phyloP scores from a whole-genome alignment of 106 monocot genomes.

The Gastrodia elata region DNA sequence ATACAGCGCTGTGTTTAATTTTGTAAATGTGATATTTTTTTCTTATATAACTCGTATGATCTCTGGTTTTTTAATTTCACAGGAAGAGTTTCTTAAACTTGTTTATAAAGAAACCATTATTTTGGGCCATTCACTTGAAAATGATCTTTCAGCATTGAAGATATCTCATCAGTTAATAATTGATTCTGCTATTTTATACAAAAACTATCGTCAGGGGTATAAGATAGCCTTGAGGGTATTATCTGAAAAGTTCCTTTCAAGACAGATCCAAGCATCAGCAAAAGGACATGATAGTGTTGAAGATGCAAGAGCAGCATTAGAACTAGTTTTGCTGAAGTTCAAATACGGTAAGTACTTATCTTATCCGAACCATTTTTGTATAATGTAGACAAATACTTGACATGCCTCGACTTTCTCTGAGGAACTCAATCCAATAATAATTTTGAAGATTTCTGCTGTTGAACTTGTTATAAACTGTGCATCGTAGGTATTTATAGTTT shows the following conservation, averaged over 20 bases:
- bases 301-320: slow-evolving; percentile 94
- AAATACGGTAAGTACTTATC: slow-evolving; percentile 43
- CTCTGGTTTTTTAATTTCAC: slow-evolving; percentile 3
- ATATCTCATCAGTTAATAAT: slow-evolving; percentile 78
- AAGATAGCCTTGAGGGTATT: slow-evolving; percentile 74
- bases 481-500: neutral
- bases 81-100: slow-evolving; percentile 77
- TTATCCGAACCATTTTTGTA: neutral
- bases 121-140: slow-evolving; percentile 95
- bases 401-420: neutral
- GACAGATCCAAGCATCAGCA: slow-evolving; percentile 58
- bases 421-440: neutral
- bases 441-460: neutral
- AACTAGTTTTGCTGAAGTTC: slow-evolving; percentile 69
- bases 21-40: neutral
- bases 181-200: slow-evolving; percentile 90
- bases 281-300: slow-evolving; percentile 90
- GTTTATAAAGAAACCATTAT: slow-evolving; percentile 88
- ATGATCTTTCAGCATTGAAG: slow-evolving; percentile 89
- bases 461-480: neutral
- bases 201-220: slow-evolving; percentile 19
- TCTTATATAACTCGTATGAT: neutral
- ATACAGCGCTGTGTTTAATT: neutral
- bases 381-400: neutral
- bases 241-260: slow-evolving; percentile 57